A percentile compares a stretch with the other conserved stretches of the same genome.
Evolutionary conservation across 345 rosid species (phyloP).

Genomic region (Moringa oleifera): DNA sequence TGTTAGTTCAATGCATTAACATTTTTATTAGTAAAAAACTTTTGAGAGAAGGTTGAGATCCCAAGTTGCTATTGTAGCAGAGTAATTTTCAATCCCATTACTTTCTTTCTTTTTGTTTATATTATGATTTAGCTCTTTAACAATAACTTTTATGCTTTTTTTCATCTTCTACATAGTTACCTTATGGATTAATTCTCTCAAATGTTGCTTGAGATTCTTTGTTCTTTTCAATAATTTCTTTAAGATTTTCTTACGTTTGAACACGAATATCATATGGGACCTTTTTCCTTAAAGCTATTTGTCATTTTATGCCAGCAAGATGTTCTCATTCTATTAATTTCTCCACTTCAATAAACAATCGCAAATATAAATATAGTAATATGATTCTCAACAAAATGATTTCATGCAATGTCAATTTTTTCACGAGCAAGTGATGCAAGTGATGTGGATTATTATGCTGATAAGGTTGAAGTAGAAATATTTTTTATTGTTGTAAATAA

Average conservation of each 20-base stretch:
- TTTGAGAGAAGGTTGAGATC: background rate
- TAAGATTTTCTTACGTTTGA: background rate
- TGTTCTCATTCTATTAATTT: slow-evolving; percentile 2
- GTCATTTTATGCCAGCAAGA: background rate
- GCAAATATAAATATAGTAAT: too few relatives aligned
- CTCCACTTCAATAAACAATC: background rate
- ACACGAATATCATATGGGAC: background rate
- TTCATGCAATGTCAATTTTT: too few relatives aligned
- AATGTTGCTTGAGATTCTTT: background rate
- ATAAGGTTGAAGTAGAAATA: too few relatives aligned
- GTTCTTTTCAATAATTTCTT: background rate
- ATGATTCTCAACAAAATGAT: too few relatives aligned
- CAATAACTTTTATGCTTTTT: too few relatives aligned
- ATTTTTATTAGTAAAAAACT: background rate
- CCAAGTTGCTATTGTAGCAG: background rate
- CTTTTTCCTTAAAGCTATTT: background rate
- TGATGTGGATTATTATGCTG: too few relatives aligned
- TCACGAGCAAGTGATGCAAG: too few relatives aligned
- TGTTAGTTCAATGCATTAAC: background rate
- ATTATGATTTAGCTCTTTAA: too few relatives aligned
- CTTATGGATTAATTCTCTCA: background rate
- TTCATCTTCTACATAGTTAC: too few relatives aligned
- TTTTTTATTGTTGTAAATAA: too few relatives aligned
- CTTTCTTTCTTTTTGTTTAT: background rate
- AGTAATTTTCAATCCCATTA: background rate